A percentile compares a stretch with the other conserved stretches of the same genome.
These are phyloP conservation scores for Dalechampia spathulata DNA, from an alignment of 441 rosid species.

Conservation along the genomic window DNA sequence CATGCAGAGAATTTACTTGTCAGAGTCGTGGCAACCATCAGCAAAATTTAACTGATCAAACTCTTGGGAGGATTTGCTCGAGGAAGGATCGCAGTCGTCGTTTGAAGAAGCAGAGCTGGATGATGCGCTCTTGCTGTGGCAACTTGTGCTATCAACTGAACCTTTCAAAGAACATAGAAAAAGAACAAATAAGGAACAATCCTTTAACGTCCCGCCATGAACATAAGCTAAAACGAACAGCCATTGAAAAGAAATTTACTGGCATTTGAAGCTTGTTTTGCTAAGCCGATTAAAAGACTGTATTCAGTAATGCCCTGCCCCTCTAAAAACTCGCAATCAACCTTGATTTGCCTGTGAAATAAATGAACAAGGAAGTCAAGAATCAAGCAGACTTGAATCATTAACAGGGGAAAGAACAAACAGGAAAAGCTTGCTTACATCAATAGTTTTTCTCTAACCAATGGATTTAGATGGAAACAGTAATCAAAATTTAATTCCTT, in stretches of 20 bases:
- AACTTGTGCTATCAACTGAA: constrained; percentile 7
- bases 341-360: constrained; percentile 43
- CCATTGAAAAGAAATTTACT: too few relatives aligned
- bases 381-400: too few relatives aligned
- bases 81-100: neutral
- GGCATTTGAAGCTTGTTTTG: constrained; percentile 24
- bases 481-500: constrained; percentile 52
- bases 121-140: neutral
- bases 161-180: constrained; percentile 21
- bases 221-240: too few relatives aligned
- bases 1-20: too few relatives aligned
- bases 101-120: neutral
- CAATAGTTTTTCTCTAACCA: constrained; percentile 30
- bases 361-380: neutral
- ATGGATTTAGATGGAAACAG: constrained; percentile 44
- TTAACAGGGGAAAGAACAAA: neutral
- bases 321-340: constrained; percentile 51
- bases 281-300: constrained; percentile 45
- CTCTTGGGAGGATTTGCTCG: constrained; percentile 3
- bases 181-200: too few relatives aligned
- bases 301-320: constrained; percentile 47
- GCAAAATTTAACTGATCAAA: constrained; percentile 14
- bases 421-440: constrained; percentile 22
- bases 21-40: constrained; percentile 3
- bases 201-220: too few relatives aligned